phyloP scores from a whole-genome alignment of 2,329 filamentous ascomycete genomes.

The Macroventuria anomochaeta region DNA sequence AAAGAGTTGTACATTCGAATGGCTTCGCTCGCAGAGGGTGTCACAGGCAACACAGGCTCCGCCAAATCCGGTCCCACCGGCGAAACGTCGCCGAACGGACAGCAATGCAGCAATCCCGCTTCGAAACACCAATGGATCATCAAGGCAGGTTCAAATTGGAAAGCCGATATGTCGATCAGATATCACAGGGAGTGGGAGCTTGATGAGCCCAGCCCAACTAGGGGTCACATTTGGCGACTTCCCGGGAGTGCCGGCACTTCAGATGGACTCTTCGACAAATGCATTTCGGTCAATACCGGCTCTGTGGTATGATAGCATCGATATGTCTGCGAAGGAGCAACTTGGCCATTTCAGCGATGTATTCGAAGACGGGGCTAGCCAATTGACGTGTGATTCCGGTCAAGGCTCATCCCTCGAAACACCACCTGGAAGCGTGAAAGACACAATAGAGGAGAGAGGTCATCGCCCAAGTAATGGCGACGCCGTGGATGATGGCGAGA shows the following conservation, averaged over 20 bases:
- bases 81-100: conserved; percentile 42
- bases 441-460: conserved; percentile 7
- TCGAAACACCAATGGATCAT: not conserved
- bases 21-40: conserved; percentile 48
- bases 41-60: conserved; percentile 36
- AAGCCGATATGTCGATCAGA: conserved; percentile 13
- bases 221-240: conserved; percentile 41
- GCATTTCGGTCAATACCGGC: conserved; percentile 8
- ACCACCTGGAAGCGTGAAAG: conserved; percentile 28
- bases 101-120: conserved; percentile 18
- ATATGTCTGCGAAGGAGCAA: conserved; percentile 1
- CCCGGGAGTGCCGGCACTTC: conserved; percentile 27
- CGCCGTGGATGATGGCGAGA: not conserved
- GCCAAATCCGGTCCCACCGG: conserved; percentile 25
- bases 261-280: conserved; percentile 8
- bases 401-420: conserved; percentile 38
- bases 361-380: conserved; percentile 21
- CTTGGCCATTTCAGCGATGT: conserved; percentile 10
- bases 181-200: conserved; percentile 3
- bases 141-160: not conserved
- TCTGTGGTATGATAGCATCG: conserved; percentile 3
- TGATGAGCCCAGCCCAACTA: conserved; percentile 23
- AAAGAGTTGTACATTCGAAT: conserved; percentile 55
- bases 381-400: conserved; percentile 30
- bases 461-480: not conserved